Base-by-base conservation (phyloP, 176 grass and related monocot species). In the Elymus sibiricus region DNA sequence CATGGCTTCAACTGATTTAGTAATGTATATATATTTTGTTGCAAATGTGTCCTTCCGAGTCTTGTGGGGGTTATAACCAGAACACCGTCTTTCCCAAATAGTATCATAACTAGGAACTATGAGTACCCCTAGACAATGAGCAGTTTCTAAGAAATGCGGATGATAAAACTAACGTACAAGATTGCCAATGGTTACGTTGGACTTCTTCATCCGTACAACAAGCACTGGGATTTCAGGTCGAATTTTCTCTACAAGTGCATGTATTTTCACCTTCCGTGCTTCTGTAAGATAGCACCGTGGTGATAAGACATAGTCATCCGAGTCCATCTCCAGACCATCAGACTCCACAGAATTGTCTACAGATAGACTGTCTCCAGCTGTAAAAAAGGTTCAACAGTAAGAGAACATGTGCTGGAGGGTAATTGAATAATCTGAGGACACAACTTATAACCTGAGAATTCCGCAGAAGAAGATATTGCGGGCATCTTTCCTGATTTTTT, bases 381-480 rank as follows among this genome's bases (percentile, higher is more conserved):
- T 31, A 5, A 37, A 65, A 75, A 70, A 16, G 13, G 25, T 28
- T 4, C 9, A 40, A 22, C 53, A 19, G 29, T 84, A 14, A 10
- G 29, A 0, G 4, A 37, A 64, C 11, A 12, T 10, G 42, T 8
- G 35, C 10, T 13, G 37, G 22, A 24, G 17, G 39, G 11, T 34
- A 63, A 82, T 8, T 11, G 19, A 67, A 13, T 71, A 71, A 71
- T 24, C 38, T 24, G 10, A 42, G 11, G 22, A 25, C 22, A 27
- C 15, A 67, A 16, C 65, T 24, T 89, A 59, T 89, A 59, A 89
- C 87, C 87, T 67, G 77, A 85, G 6, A 71, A 71, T 53, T 89
- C 29, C 56, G 81, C 82, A 5, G 27, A 85, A 29, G 49, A 67
- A 19, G 25, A 66, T 35, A 24, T n/a, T 39, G 58, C 31, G 21